Conservation (phyloP, 208 protist species). For the Trypanosoma cruzi region DNA sequence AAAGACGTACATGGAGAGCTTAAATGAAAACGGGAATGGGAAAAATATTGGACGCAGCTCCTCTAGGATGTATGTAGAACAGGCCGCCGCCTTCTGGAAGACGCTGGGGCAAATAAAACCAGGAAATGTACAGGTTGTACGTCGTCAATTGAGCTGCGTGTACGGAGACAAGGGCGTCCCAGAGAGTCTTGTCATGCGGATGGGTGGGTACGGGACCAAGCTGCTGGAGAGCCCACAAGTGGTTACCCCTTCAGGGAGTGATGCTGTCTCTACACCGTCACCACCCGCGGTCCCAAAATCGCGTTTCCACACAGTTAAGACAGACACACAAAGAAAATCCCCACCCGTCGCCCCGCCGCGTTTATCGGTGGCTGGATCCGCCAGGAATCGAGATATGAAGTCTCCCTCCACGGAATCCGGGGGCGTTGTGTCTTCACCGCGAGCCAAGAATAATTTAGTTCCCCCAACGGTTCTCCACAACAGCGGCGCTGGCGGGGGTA, state of each 20-base stretch:
- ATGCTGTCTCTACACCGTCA: neutral
- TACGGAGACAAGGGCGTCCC: slow-evolving; percentile 54
- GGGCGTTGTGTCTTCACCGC: neutral
- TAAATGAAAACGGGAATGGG: slow-evolving; percentile 1
- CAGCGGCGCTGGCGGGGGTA: no score
- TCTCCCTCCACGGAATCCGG: no score
- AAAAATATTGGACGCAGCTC: slow-evolving; percentile 1
- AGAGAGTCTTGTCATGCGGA: slow-evolving; percentile 31
- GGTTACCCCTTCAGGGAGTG: neutral
- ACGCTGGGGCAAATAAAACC: slow-evolving; percentile 38
- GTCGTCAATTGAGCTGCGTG: slow-evolving; percentile 47
- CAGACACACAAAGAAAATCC: neutral
- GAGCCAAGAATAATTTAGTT: neutral
- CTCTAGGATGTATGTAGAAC: slow-evolving; percentile 21
- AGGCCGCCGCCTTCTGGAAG: slow-evolving; percentile 70
- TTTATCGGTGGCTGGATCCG: neutral
- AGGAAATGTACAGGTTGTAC: slow-evolving; percentile 11
- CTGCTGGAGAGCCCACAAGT: neutral
- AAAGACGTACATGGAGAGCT: neutral
- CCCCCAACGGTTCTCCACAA: neutral
- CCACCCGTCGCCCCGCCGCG: neutral
- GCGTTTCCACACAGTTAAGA: neutral
- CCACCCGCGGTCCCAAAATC: neutral
- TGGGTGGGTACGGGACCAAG: neutral
- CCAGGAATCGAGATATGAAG: neutral